Evolutionary conservation across 2,329 filamentous ascomycete species (phyloP), one percentile per base, ranked within the genome.

Genomic region (Chaetomiaceae sp.): DNA sequence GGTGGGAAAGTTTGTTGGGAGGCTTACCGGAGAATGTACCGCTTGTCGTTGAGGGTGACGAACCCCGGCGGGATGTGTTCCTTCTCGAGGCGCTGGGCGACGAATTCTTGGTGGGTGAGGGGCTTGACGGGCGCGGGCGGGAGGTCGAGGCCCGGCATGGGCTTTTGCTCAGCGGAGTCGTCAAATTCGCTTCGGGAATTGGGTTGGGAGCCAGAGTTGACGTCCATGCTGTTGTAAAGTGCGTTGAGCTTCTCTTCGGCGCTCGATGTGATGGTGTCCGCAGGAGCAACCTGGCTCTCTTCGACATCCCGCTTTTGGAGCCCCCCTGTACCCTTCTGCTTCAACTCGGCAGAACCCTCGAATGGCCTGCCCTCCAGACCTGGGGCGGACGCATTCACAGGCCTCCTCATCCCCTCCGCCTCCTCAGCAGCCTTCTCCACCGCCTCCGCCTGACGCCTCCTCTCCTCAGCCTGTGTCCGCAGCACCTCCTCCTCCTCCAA

Each of bases 11-110:
- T n/a, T 17, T n/a, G 27, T 4, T 6, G 8, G 8, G 44, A 15
- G 19, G 22, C 75, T 66, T 75, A 84, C 83, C 83, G 74, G 31
- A 87, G 75, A 56, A 85, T 82, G 59, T 87, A 87, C n/a, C 72
- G 70, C 46, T 64, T 67, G 50, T 69, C 71, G 9, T 62, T 61
- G 22, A 85, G 69, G 23, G 63, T 61, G 7, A 72, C 69, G 58
- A 79, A 83, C 6, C 83, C 82, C 1, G 73, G 71, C 3, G 77
- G 77, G 1, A 84, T 62, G 2, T 65, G 64, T 29, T 77, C 71
- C 9, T 62, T 66, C 50, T 71, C 57, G 29, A 85, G 72, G 22
- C 68, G 72, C 3, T 68, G 55, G 46, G 71, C 61, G 14, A 84
- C 76, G 51, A 69, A 84, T 59, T 85, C 79, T 47, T 76, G 65